phyloP scores from a whole-genome alignment of 148 eudicot genomes.

The Dysphania ambrosioides region DNA sequence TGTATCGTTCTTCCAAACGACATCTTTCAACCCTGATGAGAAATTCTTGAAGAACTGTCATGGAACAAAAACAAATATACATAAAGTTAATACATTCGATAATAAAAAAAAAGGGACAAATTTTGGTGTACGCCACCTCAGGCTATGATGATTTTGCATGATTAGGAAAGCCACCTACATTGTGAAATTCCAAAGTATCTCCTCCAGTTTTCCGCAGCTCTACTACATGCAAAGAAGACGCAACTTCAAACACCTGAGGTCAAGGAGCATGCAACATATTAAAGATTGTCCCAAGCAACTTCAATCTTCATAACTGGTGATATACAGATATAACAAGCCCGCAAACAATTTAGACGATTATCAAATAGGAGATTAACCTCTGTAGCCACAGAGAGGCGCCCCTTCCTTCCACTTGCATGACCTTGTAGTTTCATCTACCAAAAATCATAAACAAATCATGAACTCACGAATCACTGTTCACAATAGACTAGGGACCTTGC shows the following conservation, averaged over 20 bases:
- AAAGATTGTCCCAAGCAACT: not conserved
- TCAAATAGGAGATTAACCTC: constrained; percentile 51
- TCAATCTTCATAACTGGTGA: not conserved
- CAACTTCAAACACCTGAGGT: constrained; percentile 78
- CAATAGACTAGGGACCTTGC: not conserved
- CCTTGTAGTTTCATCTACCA: constrained; percentile 87
- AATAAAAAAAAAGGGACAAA: too few species aligned
- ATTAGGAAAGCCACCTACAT: constrained; percentile 23
- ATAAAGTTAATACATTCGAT: not conserved
- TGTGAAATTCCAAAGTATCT: constrained; percentile 85
- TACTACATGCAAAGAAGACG: constrained; percentile 88
- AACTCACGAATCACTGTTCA: not conserved
- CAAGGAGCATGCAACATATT: not conserved
- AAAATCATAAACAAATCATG: constrained; percentile 7
- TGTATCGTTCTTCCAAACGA: constrained; percentile 51
- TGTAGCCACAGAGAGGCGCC: constrained; percentile 89
- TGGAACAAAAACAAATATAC: not conserved
- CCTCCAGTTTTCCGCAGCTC: constrained; percentile 87
- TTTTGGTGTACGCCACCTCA: not conserved
- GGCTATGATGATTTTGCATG: not conserved
- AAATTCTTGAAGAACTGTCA: constrained; percentile 80
- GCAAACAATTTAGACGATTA: too few species aligned
- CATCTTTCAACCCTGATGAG: constrained; percentile 69
- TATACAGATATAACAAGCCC: too few species aligned
- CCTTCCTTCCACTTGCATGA: constrained; percentile 85